Evolutionary conservation across 169 alveolate species (phyloP).

Genomic region (Eimeria necatrix): DNA sequence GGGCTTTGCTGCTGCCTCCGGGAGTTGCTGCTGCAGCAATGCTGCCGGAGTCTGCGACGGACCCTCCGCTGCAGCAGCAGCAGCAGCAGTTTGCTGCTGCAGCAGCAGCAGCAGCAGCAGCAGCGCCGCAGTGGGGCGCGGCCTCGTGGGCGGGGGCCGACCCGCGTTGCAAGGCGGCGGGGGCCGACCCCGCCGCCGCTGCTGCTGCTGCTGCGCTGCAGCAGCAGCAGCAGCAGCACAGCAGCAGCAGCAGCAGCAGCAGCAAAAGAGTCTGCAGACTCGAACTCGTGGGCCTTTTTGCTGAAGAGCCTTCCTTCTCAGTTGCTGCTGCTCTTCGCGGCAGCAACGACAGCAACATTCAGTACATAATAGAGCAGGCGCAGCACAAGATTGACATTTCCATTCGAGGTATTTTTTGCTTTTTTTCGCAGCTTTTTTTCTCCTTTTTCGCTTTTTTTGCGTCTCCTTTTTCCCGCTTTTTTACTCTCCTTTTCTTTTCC

Average conservation of each 20-base stretch:
- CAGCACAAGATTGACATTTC: constrained; percentile 86
- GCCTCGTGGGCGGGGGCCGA: not conserved
- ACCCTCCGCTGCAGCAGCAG: constrained; percentile 71
- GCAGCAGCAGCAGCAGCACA: constrained; percentile 48
- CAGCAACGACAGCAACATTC: constrained; percentile 87
- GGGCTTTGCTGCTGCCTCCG: constrained; percentile 48
- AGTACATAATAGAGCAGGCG: constrained; percentile 88
- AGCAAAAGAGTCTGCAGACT: constrained; percentile 85
- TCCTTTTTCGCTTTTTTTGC: not conserved
- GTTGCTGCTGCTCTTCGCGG: constrained; percentile 88
- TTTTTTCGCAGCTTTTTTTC: not conserved
- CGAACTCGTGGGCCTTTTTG: constrained; percentile 90
- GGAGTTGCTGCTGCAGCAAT: constrained; percentile 53
- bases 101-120: constrained; percentile 29
- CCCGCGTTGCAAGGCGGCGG: not conserved
- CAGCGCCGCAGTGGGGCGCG: constrained; percentile 14
- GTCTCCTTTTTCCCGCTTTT: not conserved
- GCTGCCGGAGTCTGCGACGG: constrained; percentile 74
- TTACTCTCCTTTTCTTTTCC: not conserved
- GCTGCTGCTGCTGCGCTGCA: constrained; percentile 14
- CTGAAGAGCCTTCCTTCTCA: constrained; percentile 90
- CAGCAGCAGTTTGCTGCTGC: constrained; percentile 38
- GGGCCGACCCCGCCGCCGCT: not conserved
- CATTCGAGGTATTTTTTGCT: constrained; percentile 83
- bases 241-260: constrained; percentile 69